Evolutionary conservation across 1,139 yeast genomes (phyloP), one percentile per base, ranked within the genome.

Genomic region (Taiozyma sp.): DNA sequence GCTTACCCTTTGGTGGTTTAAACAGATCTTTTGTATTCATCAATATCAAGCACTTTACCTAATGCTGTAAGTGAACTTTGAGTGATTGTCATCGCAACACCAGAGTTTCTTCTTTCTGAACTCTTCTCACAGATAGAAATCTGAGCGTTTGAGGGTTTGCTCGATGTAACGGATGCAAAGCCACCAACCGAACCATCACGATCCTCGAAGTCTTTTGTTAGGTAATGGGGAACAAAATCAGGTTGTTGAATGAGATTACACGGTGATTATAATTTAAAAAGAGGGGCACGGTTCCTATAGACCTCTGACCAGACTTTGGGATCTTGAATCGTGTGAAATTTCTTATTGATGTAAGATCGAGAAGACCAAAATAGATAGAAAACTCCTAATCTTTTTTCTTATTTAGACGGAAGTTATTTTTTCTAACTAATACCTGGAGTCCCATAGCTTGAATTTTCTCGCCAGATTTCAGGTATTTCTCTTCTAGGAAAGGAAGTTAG

Each of bases 101-200:
- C 56, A 2, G 56, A 48, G 45, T 54, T 55, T 46, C 56, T 51
- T 23, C 40, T 39, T 6, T 42, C 55, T 9, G 49, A 47, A 34
- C 51, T 47, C 28, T 51, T 54, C 14, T 54, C 56, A 29, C 50
- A 54, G 27, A 54, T 44, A 9, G 48, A 40, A 12, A 54, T 28
- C 16, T 51, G 34, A 16, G 50, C 56, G 10, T 54, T 51, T 38
- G 56, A 51, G 12, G 51, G 32, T 24, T 48, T 54, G n/a, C 50
- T 46, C 12, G 51, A 39, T 3, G 53, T 34, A 12, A 50, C 49
- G 10, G 54, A 51, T 8, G 54, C 56, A 39, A 51, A 54, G 3
- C 51, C 52, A 27, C 56, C 56, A 27, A 54, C 56, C n/a, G 50
- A 38, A 19, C 56, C 56, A 6, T 52, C 56, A 38, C 56, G 55